Evolutionary conservation across 768 basidiomycete species (phyloP).

Genomic region (Hemileccinum rubropunctum): DNA sequence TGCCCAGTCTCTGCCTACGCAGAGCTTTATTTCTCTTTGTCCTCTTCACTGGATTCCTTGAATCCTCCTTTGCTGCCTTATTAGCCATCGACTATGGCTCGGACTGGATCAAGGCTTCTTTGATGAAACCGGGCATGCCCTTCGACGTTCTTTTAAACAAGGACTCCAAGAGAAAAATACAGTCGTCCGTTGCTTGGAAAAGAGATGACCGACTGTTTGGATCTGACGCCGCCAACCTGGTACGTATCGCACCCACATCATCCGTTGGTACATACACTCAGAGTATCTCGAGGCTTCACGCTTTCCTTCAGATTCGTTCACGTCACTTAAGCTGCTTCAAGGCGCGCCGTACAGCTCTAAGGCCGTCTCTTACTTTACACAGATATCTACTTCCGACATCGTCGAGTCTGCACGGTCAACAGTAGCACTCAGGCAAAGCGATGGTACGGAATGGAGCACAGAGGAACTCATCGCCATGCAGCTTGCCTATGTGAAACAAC

Average conservation of each 20-base stretch:
- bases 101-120: constrained; percentile 94
- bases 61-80: constrained; percentile 62
- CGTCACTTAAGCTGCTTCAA: constrained; percentile 80
- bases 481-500: constrained; percentile 81
- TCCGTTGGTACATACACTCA: neutral
- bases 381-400: constrained; percentile 53
- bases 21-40: constrained; percentile 26
- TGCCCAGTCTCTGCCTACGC: constrained; percentile 24
- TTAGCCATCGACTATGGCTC: constrained; percentile 98
- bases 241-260: constrained; percentile 40
- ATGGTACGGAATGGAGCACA: constrained; percentile 69
- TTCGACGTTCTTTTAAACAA: constrained; percentile 96
- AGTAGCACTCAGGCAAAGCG: constrained; percentile 55
- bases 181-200: constrained; percentile 89
- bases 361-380: constrained; percentile 54
- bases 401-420: constrained; percentile 58
- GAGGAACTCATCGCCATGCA: constrained; percentile 97
- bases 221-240: constrained; percentile 82
- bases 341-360: constrained; percentile 64
- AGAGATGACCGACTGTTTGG: constrained; percentile 88
- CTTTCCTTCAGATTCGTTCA: constrained; percentile 86
- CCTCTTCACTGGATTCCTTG: constrained; percentile 21
- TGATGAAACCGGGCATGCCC: constrained; percentile 91
- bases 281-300: constrained; percentile 68
- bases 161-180: constrained; percentile 96